Evolutionary conservation across 805 yeast genomes (phyloP).

Genomic region (Candida gorgasii): DNA sequence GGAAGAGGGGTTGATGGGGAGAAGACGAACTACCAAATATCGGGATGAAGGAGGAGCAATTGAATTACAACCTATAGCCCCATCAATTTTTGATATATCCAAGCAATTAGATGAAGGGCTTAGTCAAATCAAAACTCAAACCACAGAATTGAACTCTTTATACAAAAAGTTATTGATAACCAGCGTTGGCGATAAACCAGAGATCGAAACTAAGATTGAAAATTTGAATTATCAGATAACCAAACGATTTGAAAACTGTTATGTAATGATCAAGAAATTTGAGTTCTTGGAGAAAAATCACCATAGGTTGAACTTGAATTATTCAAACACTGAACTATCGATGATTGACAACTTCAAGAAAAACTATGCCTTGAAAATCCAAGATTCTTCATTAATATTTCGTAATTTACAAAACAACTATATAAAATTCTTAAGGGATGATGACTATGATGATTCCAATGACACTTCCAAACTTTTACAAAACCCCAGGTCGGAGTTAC

Average conservation of each 20-base stretch:
- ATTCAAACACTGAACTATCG: slow-evolving; percentile 50
- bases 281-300: slow-evolving; percentile 42
- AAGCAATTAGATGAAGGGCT: slow-evolving; percentile 68
- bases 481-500: slow-evolving; percentile 1
- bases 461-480: slow-evolving; percentile 7
- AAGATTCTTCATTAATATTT: slow-evolving; percentile 72
- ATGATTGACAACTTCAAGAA: slow-evolving; percentile 82
- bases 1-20: slow-evolving; percentile 58
- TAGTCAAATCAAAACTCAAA: slow-evolving; percentile 49
- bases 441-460: slow-evolving; percentile 47
- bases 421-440: slow-evolving; percentile 79
- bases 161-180: slow-evolving; percentile 86
- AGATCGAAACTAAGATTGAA: slow-evolving; percentile 78
- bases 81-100: slow-evolving; percentile 74
- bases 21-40: slow-evolving; percentile 27
- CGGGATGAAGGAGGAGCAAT: slow-evolving; percentile 15
- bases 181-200: slow-evolving; percentile 78
- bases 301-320: slow-evolving; percentile 42
- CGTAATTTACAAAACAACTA: slow-evolving; percentile 88
- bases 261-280: slow-evolving; percentile 69
- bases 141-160: slow-evolving; percentile 62
- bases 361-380: slow-evolving; percentile 82
- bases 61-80: slow-evolving; percentile 70
- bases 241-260: slow-evolving; percentile 74
- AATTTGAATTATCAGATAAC: slow-evolving; percentile 73